Percentiles rank a stretch among this genome's conserved stretches.
Evolutionary conservation across 2,329 filamentous ascomycete species (phyloP).

Genomic region (Leptographium lundbergii): DNA sequence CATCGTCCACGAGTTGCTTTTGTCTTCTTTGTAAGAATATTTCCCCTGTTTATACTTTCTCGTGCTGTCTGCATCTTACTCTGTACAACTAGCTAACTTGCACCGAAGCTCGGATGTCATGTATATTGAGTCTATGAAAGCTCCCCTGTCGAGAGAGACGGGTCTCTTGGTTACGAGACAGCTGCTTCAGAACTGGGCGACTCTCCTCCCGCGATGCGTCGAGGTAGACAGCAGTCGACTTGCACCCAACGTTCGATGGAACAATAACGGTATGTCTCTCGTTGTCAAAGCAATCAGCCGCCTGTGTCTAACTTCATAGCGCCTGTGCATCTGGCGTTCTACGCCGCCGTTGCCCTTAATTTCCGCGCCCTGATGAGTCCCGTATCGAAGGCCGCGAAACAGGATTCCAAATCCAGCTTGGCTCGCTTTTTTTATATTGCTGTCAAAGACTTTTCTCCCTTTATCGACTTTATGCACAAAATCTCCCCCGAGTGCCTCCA

Average conservation of each 20-base stretch:
- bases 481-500: constrained; percentile 23
- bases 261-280: constrained; percentile 12
- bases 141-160: constrained; percentile 8
- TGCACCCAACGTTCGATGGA: constrained; percentile 3
- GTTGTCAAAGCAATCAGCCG: no score
- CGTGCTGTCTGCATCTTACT: not conserved
- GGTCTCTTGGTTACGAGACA: constrained; percentile 16
- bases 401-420: constrained; percentile 22
- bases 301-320: not conserved
- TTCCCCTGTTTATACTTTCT: not conserved
- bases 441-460: constrained; percentile 23
- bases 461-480: constrained; percentile 24
- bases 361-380: constrained; percentile 33
- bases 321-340: constrained; percentile 29
- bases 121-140: constrained; percentile 10
- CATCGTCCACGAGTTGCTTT: constrained; percentile 19
- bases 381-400: constrained; percentile 27
- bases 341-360: constrained; percentile 27
- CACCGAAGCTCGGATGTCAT: constrained; percentile 5
- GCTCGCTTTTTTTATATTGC: constrained; percentile 22
- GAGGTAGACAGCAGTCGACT: constrained; percentile 10
- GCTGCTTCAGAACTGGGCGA: constrained; percentile 23
- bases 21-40: constrained; percentile 3
- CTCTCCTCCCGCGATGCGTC: constrained; percentile 23
- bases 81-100: not conserved